Base-by-base conservation (phyloP, 441 rosid species). In the Syzygium syzygioides region DNA sequence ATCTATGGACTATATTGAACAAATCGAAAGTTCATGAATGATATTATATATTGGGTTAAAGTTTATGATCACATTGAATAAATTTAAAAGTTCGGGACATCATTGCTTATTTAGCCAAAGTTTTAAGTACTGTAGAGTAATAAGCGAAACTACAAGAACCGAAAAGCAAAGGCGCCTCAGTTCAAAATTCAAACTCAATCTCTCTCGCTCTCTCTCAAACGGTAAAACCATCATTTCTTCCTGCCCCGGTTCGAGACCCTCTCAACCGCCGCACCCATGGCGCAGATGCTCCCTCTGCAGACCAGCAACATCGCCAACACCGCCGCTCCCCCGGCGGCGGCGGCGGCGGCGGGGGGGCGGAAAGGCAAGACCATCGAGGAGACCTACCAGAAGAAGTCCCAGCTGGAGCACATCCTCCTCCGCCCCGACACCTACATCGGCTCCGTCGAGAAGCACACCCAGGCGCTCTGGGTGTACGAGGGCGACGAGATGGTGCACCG, bases 361-460 rank as follows among this genome's bases (percentile, higher is more conserved):
- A 41, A 76, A 50, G 85, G 87, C 37, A 97, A 96, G 92, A 96
- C 98, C 32, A 95, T 97, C 50, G 98, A 98, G 86, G 95, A 98
- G 87, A 95, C 94, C 89, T 98, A 98, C 95, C 99, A 97, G 95
- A 98, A 98, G 95, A 98, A 98, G 90, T 90, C 96, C 53, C 99
- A 97, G 94, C 94, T 98, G 2, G 99, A 97, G 92, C 99, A 97
- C 92, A 98, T 98, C 92, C 93, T 98, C 55, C 99, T 97, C 89
- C 98, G 99, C 37, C 99, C 99, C 5, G 99, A 98, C 91, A 97
- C 99, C 50, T 98, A 97, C 93, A 92, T 98, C 89, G 99, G 99
- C 54, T 98, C 99, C 19, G 94, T 98, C 86, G 99, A 98, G 95
- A 96, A 98, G 89, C 99, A 97, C 89, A 93, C 94, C 11, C 99